Evolutionary conservation across 108 stramenopile genomes (phyloP).

Genomic region (Cyclotella cryptica): DNA sequence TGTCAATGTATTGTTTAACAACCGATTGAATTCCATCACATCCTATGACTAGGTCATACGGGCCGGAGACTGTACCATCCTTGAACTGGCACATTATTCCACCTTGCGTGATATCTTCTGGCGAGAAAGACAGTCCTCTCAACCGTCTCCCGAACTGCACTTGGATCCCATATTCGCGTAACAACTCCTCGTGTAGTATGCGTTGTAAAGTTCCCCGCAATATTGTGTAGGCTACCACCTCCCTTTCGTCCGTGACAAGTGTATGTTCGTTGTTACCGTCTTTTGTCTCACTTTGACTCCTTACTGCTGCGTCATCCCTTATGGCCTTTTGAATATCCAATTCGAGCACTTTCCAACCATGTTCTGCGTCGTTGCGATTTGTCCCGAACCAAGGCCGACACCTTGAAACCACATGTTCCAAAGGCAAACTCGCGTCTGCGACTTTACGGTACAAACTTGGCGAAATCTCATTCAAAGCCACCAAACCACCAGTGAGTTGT

Average conservation of each 20-base stretch:
- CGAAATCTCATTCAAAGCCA: constrained; percentile 67
- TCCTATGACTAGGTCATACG: constrained; percentile 84
- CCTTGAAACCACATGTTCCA: constrained; percentile 53
- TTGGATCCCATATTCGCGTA: constrained; percentile 22
- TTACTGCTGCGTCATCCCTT: constrained; percentile 30
- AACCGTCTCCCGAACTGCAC: constrained; percentile 66
- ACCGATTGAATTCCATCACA: constrained; percentile 82
- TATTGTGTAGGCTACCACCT: constrained; percentile 68
- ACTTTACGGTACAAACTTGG: constrained; percentile 57
- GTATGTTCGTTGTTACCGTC: neutral
- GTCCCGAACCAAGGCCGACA: constrained; percentile 64
- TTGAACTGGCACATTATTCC: constrained; percentile 65
- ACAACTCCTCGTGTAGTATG: constrained; percentile 59
- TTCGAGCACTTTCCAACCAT: constrained; percentile 58
- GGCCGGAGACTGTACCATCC: constrained; percentile 65
- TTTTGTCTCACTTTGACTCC: neutral
- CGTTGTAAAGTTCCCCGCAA: constrained; percentile 77
- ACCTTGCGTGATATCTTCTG: neutral
- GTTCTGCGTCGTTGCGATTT: constrained; percentile 9
- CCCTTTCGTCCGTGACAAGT: constrained; percentile 37
- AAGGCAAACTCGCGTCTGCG: constrained; percentile 62
- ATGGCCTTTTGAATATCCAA: constrained; percentile 60
- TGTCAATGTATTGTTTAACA: constrained; percentile 69
- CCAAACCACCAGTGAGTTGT: constrained; percentile 76
- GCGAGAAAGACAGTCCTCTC: constrained; percentile 40